phyloP scores from a whole-genome alignment of 2,329 filamentous ascomycete genomes.

The Xylaria sp. region DNA sequence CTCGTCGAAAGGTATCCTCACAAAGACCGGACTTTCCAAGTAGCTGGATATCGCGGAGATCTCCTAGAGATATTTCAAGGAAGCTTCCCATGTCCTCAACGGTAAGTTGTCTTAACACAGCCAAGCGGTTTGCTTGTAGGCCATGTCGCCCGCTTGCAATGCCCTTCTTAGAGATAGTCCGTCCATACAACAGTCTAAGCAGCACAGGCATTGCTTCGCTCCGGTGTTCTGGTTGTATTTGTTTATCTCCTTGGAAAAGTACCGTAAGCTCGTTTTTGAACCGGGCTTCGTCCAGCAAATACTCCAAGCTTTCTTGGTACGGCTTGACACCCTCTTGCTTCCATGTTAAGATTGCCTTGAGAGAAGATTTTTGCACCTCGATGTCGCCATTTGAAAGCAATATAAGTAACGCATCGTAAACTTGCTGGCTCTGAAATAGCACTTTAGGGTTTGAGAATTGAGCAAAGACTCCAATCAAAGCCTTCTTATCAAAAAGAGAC shows the following conservation, averaged over 20 bases:
- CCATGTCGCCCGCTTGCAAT: slow-evolving; percentile 81
- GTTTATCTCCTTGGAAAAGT: slow-evolving; percentile 80
- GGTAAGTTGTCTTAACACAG: slow-evolving; percentile 81
- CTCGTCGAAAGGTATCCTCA: slow-evolving; percentile 65
- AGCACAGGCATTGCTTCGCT: slow-evolving; percentile 83
- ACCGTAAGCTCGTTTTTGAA: slow-evolving; percentile 96
- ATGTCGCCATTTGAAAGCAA: slow-evolving; percentile 88
- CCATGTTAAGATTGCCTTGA: slow-evolving; percentile 90
- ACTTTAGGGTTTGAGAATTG: slow-evolving; percentile 89
- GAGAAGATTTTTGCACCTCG: slow-evolving; percentile 85
- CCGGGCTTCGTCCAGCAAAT: slow-evolving; percentile 87
- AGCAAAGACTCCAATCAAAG: slow-evolving; percentile 82
- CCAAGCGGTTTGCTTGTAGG: slow-evolving; percentile 82
- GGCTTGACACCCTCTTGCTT: slow-evolving; percentile 79
- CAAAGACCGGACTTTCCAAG: slow-evolving; percentile 62
- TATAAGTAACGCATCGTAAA: slow-evolving; percentile 78
- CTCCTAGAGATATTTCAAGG: slow-evolving; percentile 81
- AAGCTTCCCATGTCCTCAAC: slow-evolving; percentile 82
- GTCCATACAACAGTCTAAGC: slow-evolving; percentile 87
- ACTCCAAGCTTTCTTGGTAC: slow-evolving; percentile 87
- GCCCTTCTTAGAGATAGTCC: slow-evolving; percentile 84
- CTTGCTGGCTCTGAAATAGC: slow-evolving; percentile 79
- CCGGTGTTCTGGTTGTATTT: slow-evolving; percentile 79
- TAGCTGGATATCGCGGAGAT: slow-evolving; percentile 70
- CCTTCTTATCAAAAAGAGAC: slow-evolving; percentile 84